phyloP scores from a whole-genome alignment of 2,329 filamentous ascomycete genomes.

The Madurella mycetomatis region DNA sequence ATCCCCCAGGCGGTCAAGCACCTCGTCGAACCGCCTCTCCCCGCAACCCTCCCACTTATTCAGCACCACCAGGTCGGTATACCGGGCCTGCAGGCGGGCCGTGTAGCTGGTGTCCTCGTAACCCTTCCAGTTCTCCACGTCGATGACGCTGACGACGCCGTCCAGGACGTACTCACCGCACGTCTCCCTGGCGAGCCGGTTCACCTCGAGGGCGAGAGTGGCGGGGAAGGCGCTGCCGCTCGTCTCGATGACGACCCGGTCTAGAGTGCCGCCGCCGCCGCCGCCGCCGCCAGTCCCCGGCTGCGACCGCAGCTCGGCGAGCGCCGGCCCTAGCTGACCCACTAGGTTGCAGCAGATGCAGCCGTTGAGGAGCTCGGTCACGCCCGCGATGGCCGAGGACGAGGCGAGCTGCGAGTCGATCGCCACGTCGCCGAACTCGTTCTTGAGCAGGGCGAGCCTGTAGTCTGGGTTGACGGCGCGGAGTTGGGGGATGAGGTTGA shows the following conservation, averaged over 20 bases:
- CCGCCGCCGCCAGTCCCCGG: too few species aligned
- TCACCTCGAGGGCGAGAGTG: constrained; percentile 86
- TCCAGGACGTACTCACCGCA: constrained; percentile 68
- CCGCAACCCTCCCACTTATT: constrained; percentile 85
- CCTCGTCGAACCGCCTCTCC: constrained; percentile 71
- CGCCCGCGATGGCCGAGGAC: constrained; percentile 77
- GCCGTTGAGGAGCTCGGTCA: constrained; percentile 89
- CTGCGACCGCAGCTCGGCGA: constrained; percentile 59
- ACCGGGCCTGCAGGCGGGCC: constrained; percentile 79
- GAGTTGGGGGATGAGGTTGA: constrained; percentile 90
- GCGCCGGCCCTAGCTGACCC: constrained; percentile 77
- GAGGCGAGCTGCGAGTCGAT: constrained; percentile 89
- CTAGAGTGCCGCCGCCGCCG: constrained; percentile 51
- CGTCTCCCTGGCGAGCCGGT: constrained; percentile 67
- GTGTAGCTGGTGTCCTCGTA: constrained; percentile 91
- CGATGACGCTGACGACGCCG: constrained; percentile 83
- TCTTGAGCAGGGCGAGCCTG: constrained; percentile 91
- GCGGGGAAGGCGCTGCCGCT: constrained; percentile 83
- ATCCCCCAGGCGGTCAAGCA: constrained; percentile 73
- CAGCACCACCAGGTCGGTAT: constrained; percentile 85
- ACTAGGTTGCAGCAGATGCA: constrained; percentile 99
- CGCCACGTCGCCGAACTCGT: constrained; percentile 94
- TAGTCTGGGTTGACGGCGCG: constrained; percentile 66
- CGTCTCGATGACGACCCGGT: constrained; percentile 92
- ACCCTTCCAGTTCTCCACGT: constrained; percentile 91